Percentiles rank a stretch among this genome's conserved stretches.
phyloP scores from a whole-genome alignment of 2,329 filamentous ascomycete genomes.

The Sclerotinia nivalis region DNA sequence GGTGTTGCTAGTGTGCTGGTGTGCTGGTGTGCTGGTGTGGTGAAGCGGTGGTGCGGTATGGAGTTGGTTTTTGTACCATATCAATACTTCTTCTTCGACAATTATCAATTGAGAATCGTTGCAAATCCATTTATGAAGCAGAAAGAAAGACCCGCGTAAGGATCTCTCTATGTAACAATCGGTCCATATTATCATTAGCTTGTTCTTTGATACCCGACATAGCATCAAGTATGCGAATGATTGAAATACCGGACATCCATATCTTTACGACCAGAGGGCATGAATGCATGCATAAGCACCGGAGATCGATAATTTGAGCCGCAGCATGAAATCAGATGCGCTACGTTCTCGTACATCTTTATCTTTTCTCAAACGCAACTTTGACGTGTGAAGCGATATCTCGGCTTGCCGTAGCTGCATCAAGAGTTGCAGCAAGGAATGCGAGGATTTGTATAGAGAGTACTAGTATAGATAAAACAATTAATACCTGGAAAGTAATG shows the following conservation, averaged over 20 bases:
- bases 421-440: slow-evolving; percentile 22
- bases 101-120: no score
- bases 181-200: slow-evolving; percentile 35
- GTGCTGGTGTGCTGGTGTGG: no score
- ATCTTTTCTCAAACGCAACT: slow-evolving; percentile 17
- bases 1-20: no score
- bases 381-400: slow-evolving; percentile 14
- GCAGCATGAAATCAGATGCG: slow-evolving; percentile 24
- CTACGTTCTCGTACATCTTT: no score
- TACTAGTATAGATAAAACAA: slow-evolving; percentile 3
- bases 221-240: background rate
- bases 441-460: background rate
- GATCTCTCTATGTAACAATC: slow-evolving; percentile 26
- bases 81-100: no score
- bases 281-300: slow-evolving; percentile 16
- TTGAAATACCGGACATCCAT: background rate
- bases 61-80: no score
- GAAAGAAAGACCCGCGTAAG: no score
- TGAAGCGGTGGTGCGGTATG: no score
- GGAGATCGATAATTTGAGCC: slow-evolving; percentile 22
- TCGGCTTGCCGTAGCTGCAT: slow-evolving; percentile 21
- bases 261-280: slow-evolving; percentile 9
- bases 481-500: background rate
- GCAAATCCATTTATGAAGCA: no score
- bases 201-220: no score